phyloP scores from a whole-genome alignment of 768 basidiomycete species.

The Trametes cingulata region DNA sequence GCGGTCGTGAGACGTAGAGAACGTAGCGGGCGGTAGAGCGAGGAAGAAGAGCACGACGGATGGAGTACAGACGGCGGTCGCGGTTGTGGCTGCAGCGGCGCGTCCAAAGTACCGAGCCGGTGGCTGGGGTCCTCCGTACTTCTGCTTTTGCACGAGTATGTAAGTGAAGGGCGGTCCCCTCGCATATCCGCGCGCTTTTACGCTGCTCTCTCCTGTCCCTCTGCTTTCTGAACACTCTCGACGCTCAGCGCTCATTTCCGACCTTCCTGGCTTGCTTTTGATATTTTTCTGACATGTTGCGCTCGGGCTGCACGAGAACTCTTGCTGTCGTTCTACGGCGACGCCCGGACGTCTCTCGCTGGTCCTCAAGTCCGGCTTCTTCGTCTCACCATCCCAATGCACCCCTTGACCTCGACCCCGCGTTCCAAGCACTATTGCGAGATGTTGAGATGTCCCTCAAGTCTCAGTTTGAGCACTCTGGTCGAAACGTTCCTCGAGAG shows the following conservation, averaged over 20 bases:
- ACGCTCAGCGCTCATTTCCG: background rate
- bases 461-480: background rate
- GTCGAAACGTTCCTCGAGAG: slow-evolving; percentile 42
- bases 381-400: slow-evolving; percentile 53
- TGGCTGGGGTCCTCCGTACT: background rate
- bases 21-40: too few relatives aligned
- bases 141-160: background rate
- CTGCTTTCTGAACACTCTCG: background rate
- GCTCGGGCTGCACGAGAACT: slow-evolving; percentile 14
- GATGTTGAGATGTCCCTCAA: slow-evolving; percentile 69
- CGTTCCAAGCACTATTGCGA: slow-evolving; percentile 57
- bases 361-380: slow-evolving; percentile 36
- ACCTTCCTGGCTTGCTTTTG: too few relatives aligned
- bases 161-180: background rate
- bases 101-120: background rate
- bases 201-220: background rate
- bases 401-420: slow-evolving; percentile 65
- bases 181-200: background rate
- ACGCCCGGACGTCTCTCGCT: slow-evolving; percentile 16
- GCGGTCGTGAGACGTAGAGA: background rate
- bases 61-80: background rate
- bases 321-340: slow-evolving; percentile 14
- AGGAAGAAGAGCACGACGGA: background rate
- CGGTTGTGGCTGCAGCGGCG: background rate
- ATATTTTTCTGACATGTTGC: slow-evolving; percentile 21